Base-by-base conservation (phyloP, 306 rosid species). In the Styphnolobium japonicum region DNA sequence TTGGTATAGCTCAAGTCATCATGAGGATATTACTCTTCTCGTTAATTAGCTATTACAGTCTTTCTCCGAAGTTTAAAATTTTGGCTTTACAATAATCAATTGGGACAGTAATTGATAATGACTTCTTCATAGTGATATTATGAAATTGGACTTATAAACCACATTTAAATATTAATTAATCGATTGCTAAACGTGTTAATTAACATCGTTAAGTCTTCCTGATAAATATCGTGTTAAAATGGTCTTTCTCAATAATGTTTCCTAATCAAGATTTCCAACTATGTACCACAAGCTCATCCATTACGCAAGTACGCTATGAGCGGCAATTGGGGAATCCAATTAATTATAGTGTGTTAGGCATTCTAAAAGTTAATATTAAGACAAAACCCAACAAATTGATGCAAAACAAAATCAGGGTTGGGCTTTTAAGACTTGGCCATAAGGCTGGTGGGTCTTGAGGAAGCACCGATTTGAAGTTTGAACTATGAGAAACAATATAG, bases 381-480 rank as follows among this genome's bases (percentile, higher is more conserved):
- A 49, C 14, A 27, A 36, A 74, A 65, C 71, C 10, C 33, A 39
- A 65, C 40, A 45, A 45, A 21, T 45, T 33, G 49, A 19, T 46
- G 43, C 61, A 60, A 62, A 61, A 61, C 15, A 12, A 1, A 10
- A 37, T n/a, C n/a, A 4, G 1, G 1, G 29, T 39, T 52, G 51
- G 64, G 49, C 9, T 12, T 18, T 22, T 43, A 70, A 46, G 45
- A 58, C 43, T 21, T 72, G 31, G 56, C 23, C 36, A 53, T 62
- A 49, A 51, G 9, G 65, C 43, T 48, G 78, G 82, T 79, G 71
- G 65, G 58, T 68, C 62, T 56, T 68, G 1, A 43, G 34, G 12
- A 49, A 64, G 15, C 29, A 21, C 57, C 4, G 19, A 69, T 69
- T 57, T 58, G 71, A 68, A 56, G 70, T 27, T 27, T 27, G 31